A percentile compares a stretch with the other conserved stretches of the same genome.
Conservation (phyloP, 345 rosid genomes). For the Chamaenerion angustifolium region DNA sequence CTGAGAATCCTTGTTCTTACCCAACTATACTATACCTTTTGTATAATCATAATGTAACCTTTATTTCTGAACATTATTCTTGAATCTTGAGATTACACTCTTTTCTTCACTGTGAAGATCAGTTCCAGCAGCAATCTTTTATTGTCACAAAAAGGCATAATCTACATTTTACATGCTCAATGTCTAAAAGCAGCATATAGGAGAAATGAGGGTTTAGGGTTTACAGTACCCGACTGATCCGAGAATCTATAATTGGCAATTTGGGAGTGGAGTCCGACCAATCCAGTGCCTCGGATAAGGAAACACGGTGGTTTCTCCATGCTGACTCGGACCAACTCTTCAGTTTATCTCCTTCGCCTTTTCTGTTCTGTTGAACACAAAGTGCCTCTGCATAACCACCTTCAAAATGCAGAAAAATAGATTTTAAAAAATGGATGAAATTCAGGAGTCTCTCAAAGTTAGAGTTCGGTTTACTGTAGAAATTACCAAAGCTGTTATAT, state of each 20-base stretch:
- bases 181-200: background rate
- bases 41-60: too few species aligned
- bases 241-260: conserved; percentile 50
- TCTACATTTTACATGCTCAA: background rate
- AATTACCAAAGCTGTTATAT: too few species aligned
- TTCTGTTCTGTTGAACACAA: conserved; percentile 55
- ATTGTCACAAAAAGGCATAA: too few species aligned
- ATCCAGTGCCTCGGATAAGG: conserved; percentile 48
- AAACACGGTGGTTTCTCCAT: conserved; percentile 59
- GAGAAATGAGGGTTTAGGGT: background rate
- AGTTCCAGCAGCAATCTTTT: too few species aligned
- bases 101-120: too few species aligned
- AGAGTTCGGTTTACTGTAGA: too few species aligned
- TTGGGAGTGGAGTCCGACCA: conserved; percentile 22
- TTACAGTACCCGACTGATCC: conserved; percentile 39
- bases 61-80: too few species aligned
- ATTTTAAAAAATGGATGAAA: too few species aligned
- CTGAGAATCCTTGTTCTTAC: conserved; percentile 18
- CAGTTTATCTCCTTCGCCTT: conserved; percentile 72
- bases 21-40: too few species aligned
- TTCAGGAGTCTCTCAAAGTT: too few species aligned
- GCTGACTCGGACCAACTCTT: conserved; percentile 63
- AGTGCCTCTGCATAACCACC: conserved; percentile 78
- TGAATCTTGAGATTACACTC: too few species aligned
- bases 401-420: conserved; percentile 4